Evolutionary conservation across 805 yeast species (phyloP).

Genomic region (Tetrapisispora taiwanensis): DNA sequence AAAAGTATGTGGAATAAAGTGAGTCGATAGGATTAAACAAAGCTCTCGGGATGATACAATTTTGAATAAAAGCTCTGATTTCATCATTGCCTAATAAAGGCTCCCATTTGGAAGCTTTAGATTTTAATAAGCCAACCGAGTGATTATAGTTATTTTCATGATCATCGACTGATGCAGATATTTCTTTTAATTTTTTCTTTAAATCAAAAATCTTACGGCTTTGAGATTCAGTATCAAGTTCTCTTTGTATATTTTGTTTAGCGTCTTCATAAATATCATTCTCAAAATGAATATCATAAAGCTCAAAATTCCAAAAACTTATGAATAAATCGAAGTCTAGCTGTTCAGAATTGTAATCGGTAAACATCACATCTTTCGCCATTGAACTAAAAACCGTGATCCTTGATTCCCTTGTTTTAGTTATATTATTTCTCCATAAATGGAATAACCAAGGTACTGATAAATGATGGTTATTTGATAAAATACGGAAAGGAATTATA

Average conservation of each 20-base stretch:
- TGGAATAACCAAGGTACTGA: constrained; percentile 62
- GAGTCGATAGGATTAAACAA: constrained; percentile 80
- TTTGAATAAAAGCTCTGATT: constrained; percentile 38
- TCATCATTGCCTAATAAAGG: constrained; percentile 13
- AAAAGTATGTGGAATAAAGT: constrained; percentile 50
- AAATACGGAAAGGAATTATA: constrained; percentile 34
- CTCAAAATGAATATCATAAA: constrained; percentile 59
- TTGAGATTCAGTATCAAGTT: constrained; percentile 6
- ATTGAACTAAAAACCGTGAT: constrained; percentile 6
- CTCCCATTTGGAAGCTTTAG: constrained; percentile 10
- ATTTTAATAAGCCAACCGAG: constrained; percentile 5
- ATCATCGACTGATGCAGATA: constrained; percentile 11
- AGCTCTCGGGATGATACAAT: constrained; percentile 66
- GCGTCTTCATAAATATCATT: constrained; percentile 41
- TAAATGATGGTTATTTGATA: constrained; percentile 36
- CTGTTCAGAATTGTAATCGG: constrained; percentile 17
- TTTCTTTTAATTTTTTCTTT: constrained; percentile 11
- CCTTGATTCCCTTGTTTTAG: constrained; percentile 13
- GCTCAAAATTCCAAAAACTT: constrained; percentile 62
- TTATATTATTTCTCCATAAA: constrained; percentile 52
- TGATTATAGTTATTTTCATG: constrained; percentile 17
- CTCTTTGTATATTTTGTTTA: constrained; percentile 11
- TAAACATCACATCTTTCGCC: constrained; percentile 9
- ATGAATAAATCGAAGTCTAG: constrained; percentile 39
- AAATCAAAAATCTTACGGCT: constrained; percentile 13